Base-by-base conservation (phyloP, 805 yeast genomes). In the Torulaspora quercuum region DNA sequence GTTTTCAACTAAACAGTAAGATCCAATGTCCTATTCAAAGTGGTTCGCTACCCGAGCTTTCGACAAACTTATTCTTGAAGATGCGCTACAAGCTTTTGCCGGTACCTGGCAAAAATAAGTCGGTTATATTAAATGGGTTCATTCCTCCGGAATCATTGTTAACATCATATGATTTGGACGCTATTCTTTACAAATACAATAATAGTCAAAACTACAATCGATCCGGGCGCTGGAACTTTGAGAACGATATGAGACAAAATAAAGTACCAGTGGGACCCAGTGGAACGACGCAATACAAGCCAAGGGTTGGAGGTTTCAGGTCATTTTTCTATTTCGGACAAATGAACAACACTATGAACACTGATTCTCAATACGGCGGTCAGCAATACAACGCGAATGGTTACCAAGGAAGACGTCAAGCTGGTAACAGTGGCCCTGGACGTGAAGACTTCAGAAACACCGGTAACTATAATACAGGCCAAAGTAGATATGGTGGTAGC, bases 111-210 rank as follows among this genome's bases (percentile, higher is more conserved):
- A 66, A 65, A 24, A 68, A 62, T 9, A 92, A 90, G 56, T 82
- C 95, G 1, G 83, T 92, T 82, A 66, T 90, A 14, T 60, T 90
- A 45, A 82, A 80, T 29, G 97, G 97, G 0, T 86, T 68, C 53
- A 76, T 78, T 42, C 73, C 87, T 4, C 81, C 78, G 41, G 63
- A 64, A 22, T 68, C 70, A 12, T 79, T 80, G 6, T 65, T 90
- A 29, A 76, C 77, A 4, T 75, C 73, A 25, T 81, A 80, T 31
- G 97, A 89, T 50, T 73, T 70, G 38, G 86, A 81, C 44, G 64
- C 71, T 7, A 67, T 86, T 9, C 52, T 70, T 20, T 72, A 77
- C 49, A 77, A 76, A 23, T 56, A 61, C 39, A 63, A 65, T 31
- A 57, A 61, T 22, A 61, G 69, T 8, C 46, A 57, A 35, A 60